These are phyloP conservation scores for Neopestalotiopsis clavispora DNA, from an alignment of 2,329 filamentous ascomycete species.

Conservation along the genomic window DNA sequence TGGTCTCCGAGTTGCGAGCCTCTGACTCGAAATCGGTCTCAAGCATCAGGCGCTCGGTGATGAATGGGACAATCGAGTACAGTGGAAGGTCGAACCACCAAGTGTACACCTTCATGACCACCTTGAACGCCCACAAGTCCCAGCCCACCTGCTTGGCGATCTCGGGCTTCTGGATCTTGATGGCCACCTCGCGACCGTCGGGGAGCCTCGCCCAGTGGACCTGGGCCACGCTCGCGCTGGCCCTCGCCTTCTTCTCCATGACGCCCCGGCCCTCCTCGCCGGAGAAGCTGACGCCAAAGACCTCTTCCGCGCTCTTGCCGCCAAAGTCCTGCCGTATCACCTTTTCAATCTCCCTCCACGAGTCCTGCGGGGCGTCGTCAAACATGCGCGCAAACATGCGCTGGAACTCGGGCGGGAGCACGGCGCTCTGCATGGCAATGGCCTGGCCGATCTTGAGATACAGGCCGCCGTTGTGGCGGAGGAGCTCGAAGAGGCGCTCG, in stretches of 20 bases:
- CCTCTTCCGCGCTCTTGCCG: constrained; percentile 81
- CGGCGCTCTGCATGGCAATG: constrained; percentile 96
- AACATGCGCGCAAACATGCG: constrained; percentile 97
- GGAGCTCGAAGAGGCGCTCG: constrained; percentile 78
- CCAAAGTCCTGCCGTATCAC: constrained; percentile 90
- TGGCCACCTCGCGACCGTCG: constrained; percentile 89
- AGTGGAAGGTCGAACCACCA: constrained; percentile 92
- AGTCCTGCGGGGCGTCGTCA: constrained; percentile 93
- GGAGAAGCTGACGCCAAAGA: constrained; percentile 86
- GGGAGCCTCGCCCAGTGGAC: constrained; percentile 90
- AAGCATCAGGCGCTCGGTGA: constrained; percentile 86
- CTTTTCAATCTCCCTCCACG: constrained; percentile 82
- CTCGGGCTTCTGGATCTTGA: constrained; percentile 97
- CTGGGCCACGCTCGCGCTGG: constrained; percentile 91
- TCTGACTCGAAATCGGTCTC: constrained; percentile 97
- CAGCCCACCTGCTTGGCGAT: constrained; percentile 89
- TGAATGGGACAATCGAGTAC: constrained; percentile 89
- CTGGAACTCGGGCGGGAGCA: constrained; percentile 92
- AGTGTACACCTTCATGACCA: constrained; percentile 82
- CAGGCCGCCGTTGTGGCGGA: constrained; percentile 86
- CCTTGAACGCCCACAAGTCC: constrained; percentile 96
- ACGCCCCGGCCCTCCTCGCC: constrained; percentile 71
- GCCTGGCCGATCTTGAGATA: constrained; percentile 99
- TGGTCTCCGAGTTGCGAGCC: constrained; percentile 83
- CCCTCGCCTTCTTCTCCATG: constrained; percentile 65